phyloP scores from a whole-genome alignment of 2,329 filamentous ascomycete species.

The Cladosporium sp. region DNA sequence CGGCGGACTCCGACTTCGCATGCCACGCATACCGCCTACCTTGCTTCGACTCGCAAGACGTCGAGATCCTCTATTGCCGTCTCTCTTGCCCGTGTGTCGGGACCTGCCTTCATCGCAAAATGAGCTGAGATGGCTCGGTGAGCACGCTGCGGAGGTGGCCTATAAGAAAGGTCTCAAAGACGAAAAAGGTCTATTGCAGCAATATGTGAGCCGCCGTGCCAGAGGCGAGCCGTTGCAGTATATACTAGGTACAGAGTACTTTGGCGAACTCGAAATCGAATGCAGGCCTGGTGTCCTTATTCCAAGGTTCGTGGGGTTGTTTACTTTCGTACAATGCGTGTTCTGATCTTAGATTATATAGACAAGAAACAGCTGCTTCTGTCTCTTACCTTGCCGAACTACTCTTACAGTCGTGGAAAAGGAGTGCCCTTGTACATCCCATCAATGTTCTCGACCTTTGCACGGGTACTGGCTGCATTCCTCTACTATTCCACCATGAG shows the following conservation, averaged over 20 bases:
- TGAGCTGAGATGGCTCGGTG: constrained; percentile 72
- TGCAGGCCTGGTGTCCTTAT: constrained; percentile 81
- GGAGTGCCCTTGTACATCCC: constrained; percentile 23
- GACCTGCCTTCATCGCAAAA: constrained; percentile 63
- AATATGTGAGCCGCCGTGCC: constrained; percentile 42
- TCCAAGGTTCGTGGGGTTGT: constrained; percentile 59
- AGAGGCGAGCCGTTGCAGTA: constrained; percentile 84
- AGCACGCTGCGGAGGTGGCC: constrained; percentile 48
- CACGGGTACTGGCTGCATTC: constrained; percentile 87
- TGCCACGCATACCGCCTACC: constrained; percentile 35
- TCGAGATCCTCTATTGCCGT: constrained; percentile 49
- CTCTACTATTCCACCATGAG: constrained; percentile 69
- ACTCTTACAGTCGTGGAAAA: constrained; percentile 24
- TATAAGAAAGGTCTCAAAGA: not conserved
- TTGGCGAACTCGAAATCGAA: constrained; percentile 76
- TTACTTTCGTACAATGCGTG: constrained; percentile 2
- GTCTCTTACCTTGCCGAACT: constrained; percentile 36
- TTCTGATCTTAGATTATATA: constrained; percentile 27
- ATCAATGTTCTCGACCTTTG: constrained; percentile 80
- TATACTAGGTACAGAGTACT: constrained; percentile 82
- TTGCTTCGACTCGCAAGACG: constrained; percentile 29
- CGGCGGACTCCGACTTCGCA: constrained; percentile 21
- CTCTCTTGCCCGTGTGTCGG: constrained; percentile 65
- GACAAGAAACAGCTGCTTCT: constrained; percentile 50
- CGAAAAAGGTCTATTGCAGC: not conserved